Percentiles rank a stretch among this genome's conserved stretches.
These are phyloP conservation scores for Colletotrichum sp. DNA, from an alignment of 2,329 filamentous ascomycete species.

Conservation along the genomic window DNA sequence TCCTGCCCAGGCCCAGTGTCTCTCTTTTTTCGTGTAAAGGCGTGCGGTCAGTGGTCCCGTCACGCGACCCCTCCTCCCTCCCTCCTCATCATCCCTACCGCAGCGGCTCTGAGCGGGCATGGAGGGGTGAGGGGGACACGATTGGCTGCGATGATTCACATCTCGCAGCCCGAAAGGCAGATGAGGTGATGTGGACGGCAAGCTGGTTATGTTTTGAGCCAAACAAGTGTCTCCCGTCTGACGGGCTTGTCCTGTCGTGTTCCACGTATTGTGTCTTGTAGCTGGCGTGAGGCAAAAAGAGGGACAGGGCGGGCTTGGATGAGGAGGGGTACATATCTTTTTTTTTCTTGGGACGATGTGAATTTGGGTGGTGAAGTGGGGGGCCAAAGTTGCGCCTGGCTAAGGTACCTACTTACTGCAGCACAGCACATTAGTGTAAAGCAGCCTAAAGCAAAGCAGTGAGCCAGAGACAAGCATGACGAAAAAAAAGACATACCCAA, in stretches of 20 bases:
- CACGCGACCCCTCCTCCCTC: conserved; percentile 2
- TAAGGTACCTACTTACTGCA: not conserved
- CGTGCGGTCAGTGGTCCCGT: not conserved
- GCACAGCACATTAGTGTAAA: not conserved
- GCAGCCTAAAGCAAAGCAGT: not conserved
- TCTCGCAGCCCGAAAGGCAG: not conserved
- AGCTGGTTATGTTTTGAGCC: not conserved
- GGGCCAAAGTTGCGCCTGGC: not conserved
- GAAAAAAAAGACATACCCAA: not conserved
- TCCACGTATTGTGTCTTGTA: not conserved
- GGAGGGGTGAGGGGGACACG: not conserved
- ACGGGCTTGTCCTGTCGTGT: not conserved
- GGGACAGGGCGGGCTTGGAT: not conserved
- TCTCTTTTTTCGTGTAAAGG: not conserved
- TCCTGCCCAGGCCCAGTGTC: not conserved
- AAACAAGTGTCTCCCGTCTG: not conserved
- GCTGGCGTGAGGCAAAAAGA: not conserved
- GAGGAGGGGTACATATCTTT: not conserved
- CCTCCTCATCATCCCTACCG: not conserved
- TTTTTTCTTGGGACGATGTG: not conserved
- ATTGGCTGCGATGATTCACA: not conserved
- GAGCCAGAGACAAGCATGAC: not conserved
- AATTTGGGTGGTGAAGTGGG: not conserved
- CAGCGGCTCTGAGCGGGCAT: not conserved
- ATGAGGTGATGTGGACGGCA: not conserved